Evolutionary conservation across 2,329 filamentous ascomycete genomes (phyloP), one percentile per base, ranked within the genome.

Genomic region (Mariannaea sp.): DNA sequence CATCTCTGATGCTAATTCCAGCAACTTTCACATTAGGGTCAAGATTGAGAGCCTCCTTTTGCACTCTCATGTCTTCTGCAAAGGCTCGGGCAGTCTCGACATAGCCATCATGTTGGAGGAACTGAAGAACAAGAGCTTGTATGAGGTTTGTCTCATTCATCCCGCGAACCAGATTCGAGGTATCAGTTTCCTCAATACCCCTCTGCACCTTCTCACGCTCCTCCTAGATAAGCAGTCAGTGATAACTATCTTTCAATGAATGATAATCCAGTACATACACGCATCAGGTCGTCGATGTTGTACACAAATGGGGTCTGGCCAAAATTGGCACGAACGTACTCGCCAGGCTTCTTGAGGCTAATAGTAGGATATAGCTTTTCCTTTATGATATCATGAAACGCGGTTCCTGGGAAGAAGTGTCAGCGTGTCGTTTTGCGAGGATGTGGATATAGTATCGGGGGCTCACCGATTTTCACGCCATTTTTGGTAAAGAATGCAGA

Each of bases 31-130:
- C 70, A 41, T 72, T 71, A 30, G 82, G 73, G 49, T 84, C 82
- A 36, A 83, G 78, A 57, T 81, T 82, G 50, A 96, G 74, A 7
- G 89, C 85, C 64, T 82, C 77, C 64, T 89, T 87, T 69, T 96
- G 90, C 13, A 81, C 76, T 48, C 84, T 81, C 20, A 96, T 85
- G 67, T 97, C 93, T 62, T 88, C 81, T 3, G 89, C 86, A 77
- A 99, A 97, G 0, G 90, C 91, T 58, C 87, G 84, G 7, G 92
- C 92, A 0, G 93, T 96, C 61, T 97, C 93, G 7, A 97, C 88
- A 62, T 97, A 97, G 54, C 94, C 94, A 65, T 97, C 94, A 64
- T 97, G 93, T 30, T 92, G 89, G 12, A 99, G 77, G 62, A 96
- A 97, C 72, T 97, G 92, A 32, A 92, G 80, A 14, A 86, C 81